Evolutionary conservation across 1,139 yeast genomes (phyloP), one percentile per base, ranked within the genome.

Genomic region (Suhomyces chickasaworum): DNA sequence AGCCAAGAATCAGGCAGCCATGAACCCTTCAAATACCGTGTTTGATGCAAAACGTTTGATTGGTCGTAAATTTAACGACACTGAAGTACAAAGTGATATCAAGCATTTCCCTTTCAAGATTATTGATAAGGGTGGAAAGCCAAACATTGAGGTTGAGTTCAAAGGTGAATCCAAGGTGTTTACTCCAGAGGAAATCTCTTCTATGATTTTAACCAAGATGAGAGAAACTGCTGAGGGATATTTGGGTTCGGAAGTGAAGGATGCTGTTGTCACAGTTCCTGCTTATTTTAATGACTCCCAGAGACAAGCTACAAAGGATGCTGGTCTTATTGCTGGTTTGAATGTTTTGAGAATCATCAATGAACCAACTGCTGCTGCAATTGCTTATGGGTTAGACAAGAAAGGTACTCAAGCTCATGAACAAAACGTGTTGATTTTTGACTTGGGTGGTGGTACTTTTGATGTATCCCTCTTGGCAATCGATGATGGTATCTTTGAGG

Each of bases 301-400:
- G 61, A 69, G 79, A 65, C 79, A 74, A 62, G 78, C 78, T 47
- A 74, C 79, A 50, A 74, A 74, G 59, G 76, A 73, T 62, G 79
- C 80, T 46, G 80, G 79, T 58, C 65, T 69, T 48, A 70, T 75
- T 64, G 74, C 80, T 37, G 80, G 80, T 50, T 70, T 75, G 54
- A 74, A 75, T 53, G 79, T 75, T 42, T 68, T 74, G 66, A 67
- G 80, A 62, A 75, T 75, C 42, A 71, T 75, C 46, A 75, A 75
- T 60, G 80, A 75, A 63, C 80, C 80, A 52, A 75, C 80, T 30
- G 80, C 80, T 39, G 80, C 80, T 55, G 77, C 77, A 45, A 72
- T 72, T 65, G 77, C 77, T 54, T 72, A 72, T 61, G 77, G 77
- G 63, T 69, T 72, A 55, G 77, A 55, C 48, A 62, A 61, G 52